Percentiles rank a stretch among this genome's conserved stretches.
Evolutionary conservation across 2,329 filamentous ascomycete species (phyloP).

Genomic region (Sporothrix curviconia): DNA sequence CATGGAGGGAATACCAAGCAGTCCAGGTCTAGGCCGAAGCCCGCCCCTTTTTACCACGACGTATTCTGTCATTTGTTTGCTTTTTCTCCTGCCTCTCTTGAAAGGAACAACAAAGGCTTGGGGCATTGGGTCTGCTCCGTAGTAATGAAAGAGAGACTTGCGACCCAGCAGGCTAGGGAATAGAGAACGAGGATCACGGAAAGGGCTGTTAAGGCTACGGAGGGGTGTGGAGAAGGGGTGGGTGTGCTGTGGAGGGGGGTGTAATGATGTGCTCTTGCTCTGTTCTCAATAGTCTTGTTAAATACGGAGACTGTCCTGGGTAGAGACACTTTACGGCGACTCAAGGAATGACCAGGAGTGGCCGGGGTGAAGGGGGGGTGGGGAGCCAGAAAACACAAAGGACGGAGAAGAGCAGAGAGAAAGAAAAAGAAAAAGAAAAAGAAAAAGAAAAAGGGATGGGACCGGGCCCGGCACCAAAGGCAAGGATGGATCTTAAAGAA

Average conservation of each 20-base stretch:
- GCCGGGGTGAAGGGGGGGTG: not conserved
- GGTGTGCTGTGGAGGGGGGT: not conserved
- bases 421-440: not conserved
- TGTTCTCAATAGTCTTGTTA: too few relatives aligned
- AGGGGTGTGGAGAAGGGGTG: too few relatives aligned
- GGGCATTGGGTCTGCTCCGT: too few relatives aligned
- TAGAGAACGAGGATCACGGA: not conserved
- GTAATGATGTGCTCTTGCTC: not conserved
- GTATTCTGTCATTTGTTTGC: not conserved
- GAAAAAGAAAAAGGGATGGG: not conserved
- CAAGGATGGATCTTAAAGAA: too few relatives aligned
- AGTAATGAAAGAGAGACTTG: too few relatives aligned
- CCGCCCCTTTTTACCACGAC: too few relatives aligned
- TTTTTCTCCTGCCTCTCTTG: not conserved
- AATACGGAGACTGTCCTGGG: not conserved
- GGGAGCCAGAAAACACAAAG: not conserved
- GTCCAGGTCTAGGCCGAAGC: not conserved
- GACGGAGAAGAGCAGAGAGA: not conserved
- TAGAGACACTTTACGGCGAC: too few relatives aligned
- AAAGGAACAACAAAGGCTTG: too few relatives aligned
- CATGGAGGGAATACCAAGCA: not conserved
- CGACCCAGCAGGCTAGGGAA: too few relatives aligned
- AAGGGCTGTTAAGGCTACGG: slow-evolving; percentile 3
- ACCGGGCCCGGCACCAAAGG: too few relatives aligned
- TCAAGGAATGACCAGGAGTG: not conserved